A percentile compares a stretch with the other conserved stretches of the same genome.
Evolutionary conservation across 257 asterid species (phyloP).

Genomic region (Phtheirospermum japonicum): DNA sequence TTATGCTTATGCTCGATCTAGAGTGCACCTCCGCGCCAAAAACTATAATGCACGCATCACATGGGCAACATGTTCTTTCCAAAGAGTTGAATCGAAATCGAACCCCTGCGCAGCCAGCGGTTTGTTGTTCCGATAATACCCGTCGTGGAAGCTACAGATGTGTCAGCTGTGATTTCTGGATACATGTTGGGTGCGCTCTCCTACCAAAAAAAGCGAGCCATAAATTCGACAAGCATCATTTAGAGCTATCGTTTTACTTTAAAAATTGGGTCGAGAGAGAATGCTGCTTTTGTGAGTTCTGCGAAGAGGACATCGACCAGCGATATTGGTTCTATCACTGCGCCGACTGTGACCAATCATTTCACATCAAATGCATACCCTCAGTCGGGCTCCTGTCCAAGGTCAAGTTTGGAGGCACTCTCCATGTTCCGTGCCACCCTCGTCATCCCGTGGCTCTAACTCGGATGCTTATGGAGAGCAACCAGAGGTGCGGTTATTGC

Average conservation of each 20-base stretch:
- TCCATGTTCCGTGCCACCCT: neutral
- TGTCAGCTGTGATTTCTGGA: neutral
- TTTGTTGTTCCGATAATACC: neutral
- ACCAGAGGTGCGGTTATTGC: conserved; percentile 1
- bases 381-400: neutral
- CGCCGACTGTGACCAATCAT: neutral
- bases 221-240: conserved; percentile 7
- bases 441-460: neutral
- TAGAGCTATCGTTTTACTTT: neutral
- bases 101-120: no score
- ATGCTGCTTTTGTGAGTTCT: conserved; percentile 1
- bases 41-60: neutral
- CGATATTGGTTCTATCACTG: conserved; percentile 3
- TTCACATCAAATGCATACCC: conserved; percentile 6
- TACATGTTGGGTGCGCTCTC: neutral
- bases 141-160: neutral
- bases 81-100: neutral
- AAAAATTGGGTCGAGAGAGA: neutral
- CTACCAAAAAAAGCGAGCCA: neutral
- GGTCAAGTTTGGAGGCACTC: conserved; percentile 1
- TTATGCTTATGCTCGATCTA: neutral
- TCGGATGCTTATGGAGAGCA: neutral
- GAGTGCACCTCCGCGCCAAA: neutral
- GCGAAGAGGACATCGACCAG: neutral
- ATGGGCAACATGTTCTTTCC: neutral